Conservation (phyloP, 768 basidiomycete genomes). For the Boletus tomentosulus region DNA sequence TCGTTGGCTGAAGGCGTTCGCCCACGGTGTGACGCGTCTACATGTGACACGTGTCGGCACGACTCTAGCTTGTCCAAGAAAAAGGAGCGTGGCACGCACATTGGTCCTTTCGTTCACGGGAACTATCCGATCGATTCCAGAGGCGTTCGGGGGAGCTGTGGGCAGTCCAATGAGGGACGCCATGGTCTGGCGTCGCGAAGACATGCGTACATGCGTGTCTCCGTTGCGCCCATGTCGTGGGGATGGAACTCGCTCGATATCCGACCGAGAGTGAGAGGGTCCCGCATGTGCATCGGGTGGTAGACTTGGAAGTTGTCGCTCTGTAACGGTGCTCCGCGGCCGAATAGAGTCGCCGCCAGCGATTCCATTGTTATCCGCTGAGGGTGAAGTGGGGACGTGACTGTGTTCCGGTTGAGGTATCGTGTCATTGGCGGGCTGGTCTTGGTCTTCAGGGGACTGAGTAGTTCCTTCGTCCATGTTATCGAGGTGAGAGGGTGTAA, state of each 20-base stretch:
- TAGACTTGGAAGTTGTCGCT: slow-evolving; percentile 5
- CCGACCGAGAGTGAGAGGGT: neutral
- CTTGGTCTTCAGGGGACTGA: neutral
- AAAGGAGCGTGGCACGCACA: slow-evolving; percentile 10
- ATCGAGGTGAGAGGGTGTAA: neutral
- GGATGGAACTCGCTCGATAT: neutral
- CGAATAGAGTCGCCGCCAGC: neutral
- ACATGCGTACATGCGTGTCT: slow-evolving; percentile 12
- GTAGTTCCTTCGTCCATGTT: slow-evolving; percentile 15
- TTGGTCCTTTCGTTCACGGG: slow-evolving; percentile 18
- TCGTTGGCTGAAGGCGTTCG: slow-evolving; percentile 53
- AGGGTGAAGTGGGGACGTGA: neutral
- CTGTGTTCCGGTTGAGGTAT: slow-evolving; percentile 5
- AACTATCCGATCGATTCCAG: slow-evolving; percentile 26
- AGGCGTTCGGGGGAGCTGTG: neutral
- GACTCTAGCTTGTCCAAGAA: neutral
- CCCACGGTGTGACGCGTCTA: slow-evolving; percentile 38
- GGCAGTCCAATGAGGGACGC: neutral
- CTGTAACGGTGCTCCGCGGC: slow-evolving; percentile 1
- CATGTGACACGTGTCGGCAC: no score
- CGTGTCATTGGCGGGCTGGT: neutral
- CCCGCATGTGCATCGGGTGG: slow-evolving; percentile 6
- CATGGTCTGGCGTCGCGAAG: slow-evolving; percentile 7
- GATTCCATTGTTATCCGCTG: neutral
- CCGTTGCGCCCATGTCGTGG: slow-evolving; percentile 11